Conservation (phyloP, 2,329 filamentous ascomycete genomes). For the Dothiorella sarmentorum region DNA sequence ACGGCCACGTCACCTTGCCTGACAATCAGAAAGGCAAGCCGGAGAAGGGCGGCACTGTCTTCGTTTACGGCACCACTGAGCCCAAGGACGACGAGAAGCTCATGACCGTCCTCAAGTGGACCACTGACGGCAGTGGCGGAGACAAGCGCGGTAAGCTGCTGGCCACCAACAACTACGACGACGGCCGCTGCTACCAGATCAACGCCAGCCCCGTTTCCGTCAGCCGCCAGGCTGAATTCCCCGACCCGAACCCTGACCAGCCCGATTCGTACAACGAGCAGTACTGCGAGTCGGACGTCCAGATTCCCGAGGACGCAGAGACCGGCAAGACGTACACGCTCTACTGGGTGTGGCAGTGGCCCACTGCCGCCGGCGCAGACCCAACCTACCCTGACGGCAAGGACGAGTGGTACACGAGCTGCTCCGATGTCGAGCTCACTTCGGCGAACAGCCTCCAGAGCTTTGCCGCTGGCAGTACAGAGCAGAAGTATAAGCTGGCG, state of each 20-base stretch:
- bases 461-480: background rate
- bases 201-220: constrained; percentile 59
- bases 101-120: constrained; percentile 74
- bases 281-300: constrained; percentile 72
- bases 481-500: constrained; percentile 24
- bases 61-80: constrained; percentile 48
- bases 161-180: constrained; percentile 77
- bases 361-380: constrained; percentile 47
- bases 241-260: constrained; percentile 53
- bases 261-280: constrained; percentile 30
- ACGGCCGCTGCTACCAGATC: constrained; percentile 82
- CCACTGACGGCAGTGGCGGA: constrained; percentile 72
- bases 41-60: constrained; percentile 44
- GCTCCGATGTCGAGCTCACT: constrained; percentile 48
- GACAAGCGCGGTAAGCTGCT: constrained; percentile 74
- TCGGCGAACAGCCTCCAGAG: constrained; percentile 22
- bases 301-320: constrained; percentile 63
- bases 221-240: constrained; percentile 56
- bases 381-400: constrained; percentile 40
- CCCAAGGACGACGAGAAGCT: constrained; percentile 55
- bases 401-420: constrained; percentile 54
- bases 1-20: constrained; percentile 48
- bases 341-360: constrained; percentile 96
- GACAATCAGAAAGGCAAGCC: constrained; percentile 41
- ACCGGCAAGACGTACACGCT: constrained; percentile 65